A percentile compares a stretch with the other conserved stretches of the same genome.
Evolutionary conservation across 257 asterid genomes (phyloP).

Genomic region (Jasminum sambac): DNA sequence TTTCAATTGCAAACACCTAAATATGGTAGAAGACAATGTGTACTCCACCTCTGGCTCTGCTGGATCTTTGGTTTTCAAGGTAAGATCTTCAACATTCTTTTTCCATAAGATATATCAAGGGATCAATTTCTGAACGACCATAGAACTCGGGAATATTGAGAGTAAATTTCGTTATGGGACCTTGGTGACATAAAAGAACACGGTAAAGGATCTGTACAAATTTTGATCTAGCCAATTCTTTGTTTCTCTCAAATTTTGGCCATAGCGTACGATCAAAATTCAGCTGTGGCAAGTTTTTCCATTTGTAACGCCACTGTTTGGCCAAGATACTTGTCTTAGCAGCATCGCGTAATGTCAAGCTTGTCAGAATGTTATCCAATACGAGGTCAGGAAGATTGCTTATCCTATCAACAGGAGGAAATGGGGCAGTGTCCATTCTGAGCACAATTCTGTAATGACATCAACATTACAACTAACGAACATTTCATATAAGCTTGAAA

Average conservation of each 20-base stretch:
- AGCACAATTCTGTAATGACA: too few relatives aligned
- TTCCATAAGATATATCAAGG: neutral
- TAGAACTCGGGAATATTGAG: neutral
- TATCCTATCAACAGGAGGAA: neutral
- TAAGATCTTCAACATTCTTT: neutral
- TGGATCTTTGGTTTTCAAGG: neutral
- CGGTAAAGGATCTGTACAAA: neutral
- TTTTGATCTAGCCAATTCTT: neutral
- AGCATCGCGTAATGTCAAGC: too few relatives aligned
- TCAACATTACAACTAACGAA: too few relatives aligned
- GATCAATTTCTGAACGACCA: neutral
- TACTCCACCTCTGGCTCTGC: too few relatives aligned
- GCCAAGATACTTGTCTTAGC: conserved; percentile 19
- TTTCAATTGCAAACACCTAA: neutral
- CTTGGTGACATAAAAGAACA: conserved; percentile 14
- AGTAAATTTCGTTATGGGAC: conserved; percentile 9
- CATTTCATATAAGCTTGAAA: too few relatives aligned
- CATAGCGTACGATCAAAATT: conserved; percentile 8
- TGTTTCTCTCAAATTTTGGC: neutral
- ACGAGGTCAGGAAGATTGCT: conserved; percentile 8
- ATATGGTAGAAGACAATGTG: neutral
- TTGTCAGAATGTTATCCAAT: neutral
- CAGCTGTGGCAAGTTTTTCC: conserved; percentile 3
- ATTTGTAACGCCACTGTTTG: conserved; percentile 17
- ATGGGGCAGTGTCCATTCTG: too few relatives aligned